Base-by-base conservation (phyloP, 352 stramenopile species). In the Phytophthora constricta region DNA sequence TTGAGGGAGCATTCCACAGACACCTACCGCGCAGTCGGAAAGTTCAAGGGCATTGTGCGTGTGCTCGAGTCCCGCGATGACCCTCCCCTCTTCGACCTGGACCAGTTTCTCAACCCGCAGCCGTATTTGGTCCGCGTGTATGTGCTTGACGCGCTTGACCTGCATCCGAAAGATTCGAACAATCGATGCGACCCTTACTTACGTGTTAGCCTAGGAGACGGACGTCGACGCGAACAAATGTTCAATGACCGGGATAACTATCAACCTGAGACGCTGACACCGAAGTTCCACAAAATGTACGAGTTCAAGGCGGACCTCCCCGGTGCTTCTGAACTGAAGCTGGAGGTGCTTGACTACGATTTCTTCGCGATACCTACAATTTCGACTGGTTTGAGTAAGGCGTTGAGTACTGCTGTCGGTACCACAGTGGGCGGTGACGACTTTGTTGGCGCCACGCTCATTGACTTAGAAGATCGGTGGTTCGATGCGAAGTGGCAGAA, bases 391-490 rank as follows among this genome's bases (percentile, higher is more conserved):
- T 20, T 86, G 47, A 91, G 72, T 48, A 86, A 81, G 42, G 79
- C 80, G 0, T 51, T 89, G 25, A 74, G 65, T 37, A 78, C 76
- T 33, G 75, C 76, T 19, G 63, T 86, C 2, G 79, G 77, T 26
- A 85, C 64, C 28, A 85, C 76, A 2, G 70, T 87, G 22, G 76
- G 75, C 23, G 83, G 76, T 26, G 92, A 98, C 56, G 91, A 98
- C 34, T 89, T 98, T 34, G 93, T 98, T 54, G 94, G 94, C 3
- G 84, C 87, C 13, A 98, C 93, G n/a, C 68, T 87, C 1, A 96
- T 98, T 37, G 94, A 98, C 60, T 72, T 98, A 0, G 94, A 98
- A 70, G 93, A 98, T 53, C 84, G 94, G 8, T 98, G 88, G 92
- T 98, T 98, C 76, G 87, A 93, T 58, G 52, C 68, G 17, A 87